Evolutionary conservation across 192 early-diverging fungal species (phyloP), one percentile per base, ranked within the genome.

Genomic region (Chytriomyces sp.): DNA sequence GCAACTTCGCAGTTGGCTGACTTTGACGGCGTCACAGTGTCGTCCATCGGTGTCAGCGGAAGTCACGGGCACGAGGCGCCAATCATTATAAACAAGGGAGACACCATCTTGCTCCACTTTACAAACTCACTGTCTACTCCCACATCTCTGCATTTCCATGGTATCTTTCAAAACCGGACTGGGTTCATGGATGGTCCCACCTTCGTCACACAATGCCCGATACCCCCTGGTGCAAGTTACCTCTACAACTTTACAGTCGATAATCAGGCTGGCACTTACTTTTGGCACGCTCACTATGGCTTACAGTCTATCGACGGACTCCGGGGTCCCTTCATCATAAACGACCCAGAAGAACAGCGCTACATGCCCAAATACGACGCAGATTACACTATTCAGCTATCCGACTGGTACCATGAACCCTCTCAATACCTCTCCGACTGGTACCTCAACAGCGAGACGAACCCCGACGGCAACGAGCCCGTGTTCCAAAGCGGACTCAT

Each of bases 251-350:
- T 90, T 60, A 80, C 82, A 6, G 76, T 90, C 54, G 53, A 22
- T 25, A n/a, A 25, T 36, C 39, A 63, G 28, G 32, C n/a, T 1
- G 64, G 64, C 17, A 36, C 63, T 22, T 75, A 31, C 52, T 77
- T 38, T 22, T 67, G 72, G 61, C 74, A 80, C 40, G 70, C 59
- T 26, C 75, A 80, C 33, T 53, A 72, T 38, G 28, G 39, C 30
- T 38, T 62, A 1, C 91, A 93, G 73, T 91, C 92, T 76, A 82
- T 89, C 54, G 92, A 94, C 60, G 93, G 92, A 28, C 80, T 93
- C 49, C 81, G 90, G 52, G 84, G 83, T 4, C 85, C 93, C 5
- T 64, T 94, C 14, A 86, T 94, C 36, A 79, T 94, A 31, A 76
- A 91, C 64, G 82, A 89, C 65, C 82, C 80, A 31, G 77, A 82